Conservation (phyloP, 805 yeast genomes). For the Schwanniomyces polymorphus region DNA sequence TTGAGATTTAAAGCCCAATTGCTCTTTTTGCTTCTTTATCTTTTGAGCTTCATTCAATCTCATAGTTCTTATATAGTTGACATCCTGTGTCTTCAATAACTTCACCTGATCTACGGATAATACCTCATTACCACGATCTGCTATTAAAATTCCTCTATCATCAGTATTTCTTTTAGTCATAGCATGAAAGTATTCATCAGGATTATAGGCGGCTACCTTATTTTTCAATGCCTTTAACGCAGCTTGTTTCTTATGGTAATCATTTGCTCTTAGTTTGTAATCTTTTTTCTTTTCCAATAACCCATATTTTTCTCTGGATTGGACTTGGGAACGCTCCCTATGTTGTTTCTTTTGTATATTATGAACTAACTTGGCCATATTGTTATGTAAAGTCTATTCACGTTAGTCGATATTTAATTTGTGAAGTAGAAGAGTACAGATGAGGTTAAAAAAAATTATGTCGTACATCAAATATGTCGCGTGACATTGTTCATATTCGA, state of each 20-base stretch:
- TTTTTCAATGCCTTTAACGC: constrained; percentile 68
- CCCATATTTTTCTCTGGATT: constrained; percentile 72
- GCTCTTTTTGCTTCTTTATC: constrained; percentile 56
- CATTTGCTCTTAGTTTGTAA: constrained; percentile 51
- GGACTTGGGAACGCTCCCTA: constrained; percentile 87
- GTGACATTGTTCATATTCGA: background rate
- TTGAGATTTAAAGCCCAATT: constrained; percentile 49
- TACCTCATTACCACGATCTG: constrained; percentile 63
- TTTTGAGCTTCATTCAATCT: constrained; percentile 67
- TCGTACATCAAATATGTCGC: constrained; percentile 1
- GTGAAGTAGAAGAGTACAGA: background rate
- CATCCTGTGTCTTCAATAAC: constrained; percentile 86
- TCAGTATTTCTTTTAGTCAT: constrained; percentile 77
- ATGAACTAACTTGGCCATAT: constrained; percentile 76
- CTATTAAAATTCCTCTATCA: constrained; percentile 61
- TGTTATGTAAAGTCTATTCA: background rate
- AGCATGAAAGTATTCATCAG: constrained; percentile 95
- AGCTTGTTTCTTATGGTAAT: constrained; percentile 58
- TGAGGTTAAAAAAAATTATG: constrained; percentile 4
- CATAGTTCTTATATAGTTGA: constrained; percentile 78
- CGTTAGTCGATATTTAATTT: background rate
- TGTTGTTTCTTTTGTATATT: constrained; percentile 96
- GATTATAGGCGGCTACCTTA: constrained; percentile 75
- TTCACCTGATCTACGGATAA: constrained; percentile 74
- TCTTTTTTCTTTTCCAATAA: constrained; percentile 83